Evolutionary conservation across 257 asterid species (phyloP).

Genomic region (Primulina huaijiensis): DNA sequence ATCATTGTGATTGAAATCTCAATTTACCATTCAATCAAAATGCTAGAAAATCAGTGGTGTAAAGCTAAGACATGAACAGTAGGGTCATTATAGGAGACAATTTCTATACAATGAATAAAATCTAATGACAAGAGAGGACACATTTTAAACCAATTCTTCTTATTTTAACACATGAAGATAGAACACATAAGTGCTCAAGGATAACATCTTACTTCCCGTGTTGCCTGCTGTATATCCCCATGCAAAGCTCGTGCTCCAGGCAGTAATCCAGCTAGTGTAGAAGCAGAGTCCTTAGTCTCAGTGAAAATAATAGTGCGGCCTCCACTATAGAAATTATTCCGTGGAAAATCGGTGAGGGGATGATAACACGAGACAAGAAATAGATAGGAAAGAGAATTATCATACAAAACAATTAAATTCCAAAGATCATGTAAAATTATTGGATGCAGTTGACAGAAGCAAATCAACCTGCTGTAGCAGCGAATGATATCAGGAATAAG

Average conservation of each 20-base stretch:
- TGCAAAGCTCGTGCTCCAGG: conserved; percentile 97
- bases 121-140: neutral
- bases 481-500: conserved; percentile 91
- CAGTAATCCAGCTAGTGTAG: conserved; percentile 85
- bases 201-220: conserved; percentile 71
- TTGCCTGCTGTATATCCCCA: conserved; percentile 94
- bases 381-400: neutral
- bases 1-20: neutral
- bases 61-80: neutral
- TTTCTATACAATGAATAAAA: neutral
- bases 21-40: neutral
- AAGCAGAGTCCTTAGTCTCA: conserved; percentile 84
- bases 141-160: neutral
- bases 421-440: neutral
- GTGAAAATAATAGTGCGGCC: conserved; percentile 93
- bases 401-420: neutral
- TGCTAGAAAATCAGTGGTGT: neutral
- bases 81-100: neutral
- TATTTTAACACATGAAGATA: neutral
- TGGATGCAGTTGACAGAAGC: conserved; percentile 13
- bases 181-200: neutral
- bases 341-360: conserved; percentile 7
- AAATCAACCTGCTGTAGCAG: conserved; percentile 84
- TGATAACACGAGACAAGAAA: conserved; percentile 8
- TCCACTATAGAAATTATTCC: conserved; percentile 52